Percentiles rank a stretch among this genome's conserved stretches.
phyloP scores from a whole-genome alignment of 345 rosid species.

The Populus nigra region DNA sequence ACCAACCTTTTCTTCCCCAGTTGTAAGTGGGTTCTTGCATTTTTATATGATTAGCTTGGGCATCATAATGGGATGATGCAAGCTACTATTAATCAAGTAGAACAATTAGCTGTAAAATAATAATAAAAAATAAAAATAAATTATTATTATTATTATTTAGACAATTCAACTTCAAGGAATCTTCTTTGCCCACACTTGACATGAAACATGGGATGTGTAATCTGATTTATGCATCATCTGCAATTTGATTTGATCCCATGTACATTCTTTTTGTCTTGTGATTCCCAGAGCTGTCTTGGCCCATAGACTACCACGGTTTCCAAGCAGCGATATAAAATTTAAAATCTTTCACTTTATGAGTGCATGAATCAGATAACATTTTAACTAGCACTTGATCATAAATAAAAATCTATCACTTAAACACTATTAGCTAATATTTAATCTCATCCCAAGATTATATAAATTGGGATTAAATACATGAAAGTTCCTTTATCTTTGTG shows the following conservation, averaged over 20 bases:
- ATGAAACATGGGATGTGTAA: neutral
- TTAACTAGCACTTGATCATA: neutral
- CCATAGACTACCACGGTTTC: neutral
- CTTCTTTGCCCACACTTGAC: too few species aligned
- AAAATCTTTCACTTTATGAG: neutral
- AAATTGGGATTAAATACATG: neutral
- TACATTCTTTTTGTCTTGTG: too few species aligned
- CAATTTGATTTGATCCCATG: neutral
- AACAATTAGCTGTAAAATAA: too few species aligned
- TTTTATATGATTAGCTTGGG: too few species aligned
- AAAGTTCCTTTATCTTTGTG: neutral
- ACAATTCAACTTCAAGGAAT: too few species aligned
- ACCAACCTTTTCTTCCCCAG: neutral
- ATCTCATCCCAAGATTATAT: neutral
- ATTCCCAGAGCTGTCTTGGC: neutral
- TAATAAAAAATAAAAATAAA: too few species aligned
- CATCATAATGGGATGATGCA: neutral
- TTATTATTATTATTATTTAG: too few species aligned
- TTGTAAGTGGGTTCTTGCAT: too few species aligned
- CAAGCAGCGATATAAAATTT: neutral
- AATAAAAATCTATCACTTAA: neutral
- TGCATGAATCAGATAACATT: neutral
- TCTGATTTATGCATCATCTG: neutral
- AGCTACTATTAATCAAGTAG: neutral
- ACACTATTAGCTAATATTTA: neutral